Conservation (phyloP, 108 stramenopile genomes). For the Conticribra weissflogii region DNA sequence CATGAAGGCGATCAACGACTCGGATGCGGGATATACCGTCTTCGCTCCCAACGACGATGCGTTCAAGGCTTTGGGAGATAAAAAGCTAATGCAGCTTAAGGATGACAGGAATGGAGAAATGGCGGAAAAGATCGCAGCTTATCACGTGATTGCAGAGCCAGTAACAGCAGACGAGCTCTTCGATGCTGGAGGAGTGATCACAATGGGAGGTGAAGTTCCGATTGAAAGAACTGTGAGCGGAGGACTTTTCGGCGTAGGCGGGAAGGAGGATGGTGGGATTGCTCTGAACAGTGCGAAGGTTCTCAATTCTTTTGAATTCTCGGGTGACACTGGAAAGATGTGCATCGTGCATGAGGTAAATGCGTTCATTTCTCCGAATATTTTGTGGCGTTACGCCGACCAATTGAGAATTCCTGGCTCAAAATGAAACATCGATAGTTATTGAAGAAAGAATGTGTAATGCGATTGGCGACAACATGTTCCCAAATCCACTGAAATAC, state of each 20-base stretch:
- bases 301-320: constrained; percentile 53
- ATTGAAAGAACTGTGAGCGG: constrained; percentile 63
- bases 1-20: constrained; percentile 42
- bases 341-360: constrained; percentile 78
- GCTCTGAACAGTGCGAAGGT: constrained; percentile 65
- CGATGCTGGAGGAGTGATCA: constrained; percentile 68
- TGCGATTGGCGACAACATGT: too few relatives aligned
- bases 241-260: constrained; percentile 79
- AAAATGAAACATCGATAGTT: constrained; percentile 9
- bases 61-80: constrained; percentile 66
- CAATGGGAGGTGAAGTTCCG: constrained; percentile 68
- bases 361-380: constrained; percentile 67
- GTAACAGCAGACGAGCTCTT: constrained; percentile 59
- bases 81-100: constrained; percentile 53
- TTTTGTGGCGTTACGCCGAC: constrained; percentile 81
- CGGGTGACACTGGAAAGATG: constrained; percentile 20
- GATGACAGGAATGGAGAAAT: constrained; percentile 82
- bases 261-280: constrained; percentile 75
- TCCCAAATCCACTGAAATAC: too few relatives aligned
- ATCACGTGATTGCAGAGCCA: constrained; percentile 71
- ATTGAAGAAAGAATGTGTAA: not conserved
- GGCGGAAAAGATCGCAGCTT: constrained; percentile 69
- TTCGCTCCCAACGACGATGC: constrained; percentile 77
- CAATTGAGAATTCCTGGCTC: constrained; percentile 76
- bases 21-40: constrained; percentile 61